Percentiles rank a stretch among this genome's conserved stretches.
Conservation (phyloP, 495 filamentous ascomycete species). For the Penicillium mononematosum region DNA sequence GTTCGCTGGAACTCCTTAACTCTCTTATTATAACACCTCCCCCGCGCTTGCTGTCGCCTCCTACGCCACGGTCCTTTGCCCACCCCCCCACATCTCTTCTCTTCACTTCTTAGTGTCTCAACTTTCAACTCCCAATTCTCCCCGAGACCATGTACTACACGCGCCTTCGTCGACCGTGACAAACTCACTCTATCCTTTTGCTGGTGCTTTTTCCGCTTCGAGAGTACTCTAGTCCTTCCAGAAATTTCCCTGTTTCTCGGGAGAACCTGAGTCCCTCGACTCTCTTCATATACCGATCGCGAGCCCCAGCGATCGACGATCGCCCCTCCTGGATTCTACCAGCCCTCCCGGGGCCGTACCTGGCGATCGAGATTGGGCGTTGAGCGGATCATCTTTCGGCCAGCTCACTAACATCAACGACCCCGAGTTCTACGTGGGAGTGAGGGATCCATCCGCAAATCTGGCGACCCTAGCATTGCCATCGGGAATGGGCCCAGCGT, state of each 20-base stretch:
- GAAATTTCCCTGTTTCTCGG: slow-evolving; percentile 5
- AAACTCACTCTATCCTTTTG: slow-evolving; percentile 6
- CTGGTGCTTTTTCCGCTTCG: background rate
- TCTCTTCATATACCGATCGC: slow-evolving; percentile 32
- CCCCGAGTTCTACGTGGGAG: slow-evolving; percentile 37
- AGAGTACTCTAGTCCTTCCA: slow-evolving; percentile 6
- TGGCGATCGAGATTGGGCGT: slow-evolving; percentile 45
- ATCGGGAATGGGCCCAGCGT: slow-evolving; percentile 46
- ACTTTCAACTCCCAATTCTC: slow-evolving; percentile 1
- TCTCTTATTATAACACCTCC: slow-evolving; percentile 14
- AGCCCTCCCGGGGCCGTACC: slow-evolving; percentile 40
- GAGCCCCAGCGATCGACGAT: slow-evolving; percentile 30
- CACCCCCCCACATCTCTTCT: slow-evolving; percentile 1
- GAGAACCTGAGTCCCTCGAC: slow-evolving; percentile 6
- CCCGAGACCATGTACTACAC: slow-evolving; percentile 25
- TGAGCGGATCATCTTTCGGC: slow-evolving; percentile 29
- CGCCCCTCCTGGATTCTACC: slow-evolving; percentile 51
- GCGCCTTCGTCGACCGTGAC: slow-evolving; percentile 27
- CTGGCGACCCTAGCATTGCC: slow-evolving; percentile 49
- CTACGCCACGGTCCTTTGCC: slow-evolving; percentile 25
- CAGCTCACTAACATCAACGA: slow-evolving; percentile 29
- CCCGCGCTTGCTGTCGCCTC: slow-evolving; percentile 21
- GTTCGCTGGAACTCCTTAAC: slow-evolving; percentile 5
- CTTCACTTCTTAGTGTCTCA: slow-evolving; percentile 1
- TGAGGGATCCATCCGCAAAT: slow-evolving; percentile 31